Conservation (phyloP, 2,329 filamentous ascomycete species). For the Alternaria postmessia region DNA sequence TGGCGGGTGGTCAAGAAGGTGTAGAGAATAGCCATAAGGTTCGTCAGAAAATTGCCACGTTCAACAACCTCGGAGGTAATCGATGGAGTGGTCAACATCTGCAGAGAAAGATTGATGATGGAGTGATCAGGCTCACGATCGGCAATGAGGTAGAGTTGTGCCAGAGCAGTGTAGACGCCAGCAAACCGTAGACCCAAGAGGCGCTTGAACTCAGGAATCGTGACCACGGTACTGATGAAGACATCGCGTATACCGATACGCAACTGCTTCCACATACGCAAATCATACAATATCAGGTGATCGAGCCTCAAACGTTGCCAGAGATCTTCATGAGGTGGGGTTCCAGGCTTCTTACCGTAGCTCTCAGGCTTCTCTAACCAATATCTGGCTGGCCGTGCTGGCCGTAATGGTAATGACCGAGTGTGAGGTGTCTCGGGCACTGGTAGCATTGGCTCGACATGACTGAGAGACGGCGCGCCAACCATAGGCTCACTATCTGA, state of each 20-base stretch:
- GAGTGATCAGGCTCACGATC: constrained; percentile 97
- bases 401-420: constrained; percentile 55
- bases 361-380: constrained; percentile 83
- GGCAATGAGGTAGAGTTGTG: constrained; percentile 93
- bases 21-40: constrained; percentile 93
- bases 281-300: constrained; percentile 92
- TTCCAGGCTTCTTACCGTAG: constrained; percentile 68
- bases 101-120: constrained; percentile 95
- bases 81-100: constrained; percentile 95
- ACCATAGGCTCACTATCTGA: constrained; percentile 73
- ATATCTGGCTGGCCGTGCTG: constrained; percentile 75
- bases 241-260: constrained; percentile 89
- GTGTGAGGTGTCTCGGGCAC: constrained; percentile 80
- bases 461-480: constrained; percentile 66
- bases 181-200: constrained; percentile 93
- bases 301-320: constrained; percentile 90
- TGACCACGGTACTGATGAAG: constrained; percentile 95
- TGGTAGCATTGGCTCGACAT: constrained; percentile 70
- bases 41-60: constrained; percentile 93
- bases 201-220: constrained; percentile 94
- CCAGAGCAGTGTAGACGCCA: constrained; percentile 89
- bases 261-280: constrained; percentile 96
- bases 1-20: constrained; percentile 96
- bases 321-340: constrained; percentile 82
- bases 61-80: constrained; percentile 97